Evolutionary conservation across 1,284 basidiomycete genomes (phyloP).

Genomic region (Trichosporon inkin): DNA sequence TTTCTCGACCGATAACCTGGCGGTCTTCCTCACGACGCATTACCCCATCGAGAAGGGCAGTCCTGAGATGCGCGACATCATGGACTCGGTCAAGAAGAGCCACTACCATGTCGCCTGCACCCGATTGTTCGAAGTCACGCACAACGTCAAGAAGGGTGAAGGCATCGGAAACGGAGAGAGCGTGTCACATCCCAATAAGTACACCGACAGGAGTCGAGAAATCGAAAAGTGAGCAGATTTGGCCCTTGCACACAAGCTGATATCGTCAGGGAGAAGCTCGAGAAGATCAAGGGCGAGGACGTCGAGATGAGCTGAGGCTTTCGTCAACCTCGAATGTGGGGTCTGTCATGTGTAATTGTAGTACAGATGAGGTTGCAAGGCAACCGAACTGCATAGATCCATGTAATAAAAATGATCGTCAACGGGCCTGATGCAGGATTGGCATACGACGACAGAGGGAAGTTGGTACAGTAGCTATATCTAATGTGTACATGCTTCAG

Average conservation of each 20-base stretch:
- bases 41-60: conserved; percentile 62
- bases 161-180: conserved; percentile 76
- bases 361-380: background rate
- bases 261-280: conserved; percentile 23
- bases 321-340: background rate
- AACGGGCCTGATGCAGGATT: background rate
- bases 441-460: too few relatives aligned
- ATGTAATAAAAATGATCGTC: conserved; percentile 2
- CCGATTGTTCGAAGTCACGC: conserved; percentile 91
- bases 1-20: conserved; percentile 78
- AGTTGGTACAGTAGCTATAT: too few relatives aligned
- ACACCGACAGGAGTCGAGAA: conserved; percentile 55
- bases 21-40: conserved; percentile 66
- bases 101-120: conserved; percentile 98
- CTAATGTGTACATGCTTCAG: too few relatives aligned
- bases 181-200: conserved; percentile 91
- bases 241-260: background rate
- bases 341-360: background rate
- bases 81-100: conserved; percentile 70
- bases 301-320: conserved; percentile 4
- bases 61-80: conserved; percentile 79
- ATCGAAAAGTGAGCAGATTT: conserved; percentile 43
- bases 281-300: conserved; percentile 32
- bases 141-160: conserved; percentile 84
- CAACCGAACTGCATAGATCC: conserved; percentile 4